A percentile compares a stretch with the other conserved stretches of the same genome.
These are phyloP conservation scores for Exutisphaerella laricina DNA, from an alignment of 2,329 filamentous ascomycete genomes.

Conservation along the genomic window DNA sequence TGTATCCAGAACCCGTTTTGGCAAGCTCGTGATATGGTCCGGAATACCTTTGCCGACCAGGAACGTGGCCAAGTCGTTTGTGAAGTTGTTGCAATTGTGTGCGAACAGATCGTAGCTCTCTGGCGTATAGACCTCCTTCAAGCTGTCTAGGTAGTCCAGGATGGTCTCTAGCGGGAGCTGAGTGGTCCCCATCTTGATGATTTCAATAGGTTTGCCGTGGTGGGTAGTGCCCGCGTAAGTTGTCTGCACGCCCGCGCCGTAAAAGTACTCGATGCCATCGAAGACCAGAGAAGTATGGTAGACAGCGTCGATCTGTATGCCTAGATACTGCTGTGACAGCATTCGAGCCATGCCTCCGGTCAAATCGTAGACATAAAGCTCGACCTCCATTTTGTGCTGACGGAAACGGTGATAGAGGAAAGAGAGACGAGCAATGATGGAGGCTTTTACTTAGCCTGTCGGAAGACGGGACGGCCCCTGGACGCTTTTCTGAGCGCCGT, in stretches of 20 bases:
- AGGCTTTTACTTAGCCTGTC: neutral
- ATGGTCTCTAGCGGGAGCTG: conserved; percentile 75
- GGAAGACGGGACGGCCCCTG: neutral
- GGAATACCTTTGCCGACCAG: conserved; percentile 85
- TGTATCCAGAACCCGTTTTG: conserved; percentile 75
- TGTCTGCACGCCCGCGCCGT: conserved; percentile 79
- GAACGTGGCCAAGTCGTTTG: conserved; percentile 86
- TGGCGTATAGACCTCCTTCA: conserved; percentile 75
- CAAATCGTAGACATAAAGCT: conserved; percentile 50
- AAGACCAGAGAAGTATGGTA: conserved; percentile 93
- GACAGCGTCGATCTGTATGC: conserved; percentile 76
- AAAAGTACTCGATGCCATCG: conserved; percentile 80
- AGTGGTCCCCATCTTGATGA: conserved; percentile 68
- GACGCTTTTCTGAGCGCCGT: neutral
- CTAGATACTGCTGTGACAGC: conserved; percentile 56
- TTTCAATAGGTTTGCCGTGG: conserved; percentile 76
- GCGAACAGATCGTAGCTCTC: conserved; percentile 76
- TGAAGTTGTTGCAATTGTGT: conserved; percentile 98
- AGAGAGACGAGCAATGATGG: neutral
- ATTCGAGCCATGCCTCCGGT: conserved; percentile 39
- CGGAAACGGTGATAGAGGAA: neutral
- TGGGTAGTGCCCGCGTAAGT: conserved; percentile 78
- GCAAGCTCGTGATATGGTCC: conserved; percentile 76
- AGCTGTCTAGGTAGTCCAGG: conserved; percentile 77
- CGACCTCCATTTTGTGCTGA: conserved; percentile 41